Conservation (phyloP, 768 basidiomycete species). For the Royoungia palumana region DNA sequence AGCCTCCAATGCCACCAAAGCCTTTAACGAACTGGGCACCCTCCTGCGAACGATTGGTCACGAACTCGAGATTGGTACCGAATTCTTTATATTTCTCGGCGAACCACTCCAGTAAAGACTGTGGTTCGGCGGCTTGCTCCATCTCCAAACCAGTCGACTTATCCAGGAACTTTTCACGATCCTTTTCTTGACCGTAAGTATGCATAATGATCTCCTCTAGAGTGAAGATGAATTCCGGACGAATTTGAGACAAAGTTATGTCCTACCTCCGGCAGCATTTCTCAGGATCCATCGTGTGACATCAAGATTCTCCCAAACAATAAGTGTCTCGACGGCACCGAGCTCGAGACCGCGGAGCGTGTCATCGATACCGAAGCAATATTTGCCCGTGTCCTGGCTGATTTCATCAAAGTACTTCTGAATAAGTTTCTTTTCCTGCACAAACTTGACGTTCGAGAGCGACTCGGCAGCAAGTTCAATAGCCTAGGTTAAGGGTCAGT, state of each 20-base stretch:
- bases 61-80: constrained; percentile 92
- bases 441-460: constrained; percentile 97
- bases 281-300: constrained; percentile 83
- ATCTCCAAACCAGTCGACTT: constrained; percentile 94
- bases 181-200: constrained; percentile 83
- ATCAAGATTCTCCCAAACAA: constrained; percentile 98
- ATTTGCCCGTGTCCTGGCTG: constrained; percentile 92
- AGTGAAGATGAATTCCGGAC: background rate
- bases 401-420: constrained; percentile 99
- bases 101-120: constrained; percentile 95
- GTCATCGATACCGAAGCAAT: constrained; percentile 97
- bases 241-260: constrained; percentile 7
- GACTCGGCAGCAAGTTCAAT: constrained; percentile 97
- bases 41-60: constrained; percentile 95
- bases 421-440: constrained; percentile 97
- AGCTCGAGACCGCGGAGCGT: constrained; percentile 95
- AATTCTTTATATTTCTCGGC: constrained; percentile 98
- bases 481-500: constrained; percentile 48
- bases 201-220: constrained; percentile 84
- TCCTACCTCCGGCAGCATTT: constrained; percentile 83
- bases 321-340: constrained; percentile 93
- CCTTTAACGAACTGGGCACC: constrained; percentile 98
- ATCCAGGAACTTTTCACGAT: constrained; percentile 92
- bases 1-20: constrained; percentile 96
- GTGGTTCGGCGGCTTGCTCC: constrained; percentile 82